phyloP scores from a whole-genome alignment of 2,329 filamentous ascomycete genomes.

The Helotiales sp. region DNA sequence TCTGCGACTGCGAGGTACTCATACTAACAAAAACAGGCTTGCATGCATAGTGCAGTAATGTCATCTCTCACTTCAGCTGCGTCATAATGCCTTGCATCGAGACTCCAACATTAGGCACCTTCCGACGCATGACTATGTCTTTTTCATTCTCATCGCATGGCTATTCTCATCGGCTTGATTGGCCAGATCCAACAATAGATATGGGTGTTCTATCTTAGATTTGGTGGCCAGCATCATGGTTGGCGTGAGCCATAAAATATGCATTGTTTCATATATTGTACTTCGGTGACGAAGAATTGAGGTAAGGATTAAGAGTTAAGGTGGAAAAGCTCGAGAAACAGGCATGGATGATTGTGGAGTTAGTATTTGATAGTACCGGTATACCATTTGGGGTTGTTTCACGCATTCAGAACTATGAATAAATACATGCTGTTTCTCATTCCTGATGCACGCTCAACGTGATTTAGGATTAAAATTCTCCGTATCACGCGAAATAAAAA shows the following conservation, averaged over 20 bases:
- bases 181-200: too few relatives aligned
- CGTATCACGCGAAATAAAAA: background rate
- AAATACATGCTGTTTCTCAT: background rate
- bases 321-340: background rate
- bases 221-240: background rate
- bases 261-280: background rate
- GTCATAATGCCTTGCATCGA: background rate
- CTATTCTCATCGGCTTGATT: background rate
- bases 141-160: background rate
- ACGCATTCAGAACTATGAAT: background rate
- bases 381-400: background rate
- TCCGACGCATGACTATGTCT: background rate
- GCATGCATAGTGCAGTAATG: background rate
- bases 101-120: background rate
- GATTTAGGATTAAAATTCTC: background rate
- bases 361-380: background rate
- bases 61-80: background rate
- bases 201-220: too few relatives aligned
- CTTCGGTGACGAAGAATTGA: too few relatives aligned
- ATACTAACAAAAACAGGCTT: too few relatives aligned
- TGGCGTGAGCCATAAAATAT: background rate
- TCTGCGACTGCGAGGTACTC: too few relatives aligned
- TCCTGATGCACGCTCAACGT: background rate
- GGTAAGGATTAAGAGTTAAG: too few relatives aligned
- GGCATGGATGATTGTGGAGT: background rate